Evolutionary conservation across 2,329 filamentous ascomycete genomes (phyloP).

Genomic region (Hymenoscyphus scutula): DNA sequence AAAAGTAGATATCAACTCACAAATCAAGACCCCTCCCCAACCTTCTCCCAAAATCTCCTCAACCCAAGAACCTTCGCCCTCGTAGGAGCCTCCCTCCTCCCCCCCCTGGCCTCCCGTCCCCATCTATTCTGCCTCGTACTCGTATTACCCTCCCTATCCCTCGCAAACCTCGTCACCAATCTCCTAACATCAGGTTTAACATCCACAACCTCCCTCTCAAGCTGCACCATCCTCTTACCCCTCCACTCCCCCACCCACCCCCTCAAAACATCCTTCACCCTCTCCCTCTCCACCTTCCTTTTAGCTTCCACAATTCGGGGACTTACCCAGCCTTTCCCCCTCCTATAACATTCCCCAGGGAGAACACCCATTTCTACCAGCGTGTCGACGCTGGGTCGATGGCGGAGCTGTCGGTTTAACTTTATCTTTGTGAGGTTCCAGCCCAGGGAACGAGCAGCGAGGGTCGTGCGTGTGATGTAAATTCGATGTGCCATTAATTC

Average conservation of each 20-base stretch:
- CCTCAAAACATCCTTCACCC: slow-evolving; percentile 63
- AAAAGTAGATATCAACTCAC: neutral
- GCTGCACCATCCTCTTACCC: slow-evolving; percentile 35
- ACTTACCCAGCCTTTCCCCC: slow-evolving; percentile 41
- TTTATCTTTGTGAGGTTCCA: slow-evolving; percentile 63
- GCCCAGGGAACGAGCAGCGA: slow-evolving; percentile 61
- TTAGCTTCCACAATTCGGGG: slow-evolving; percentile 62
- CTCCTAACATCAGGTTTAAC: slow-evolving; percentile 37
- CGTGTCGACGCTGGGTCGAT: slow-evolving; percentile 56
- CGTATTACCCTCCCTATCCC: slow-evolving; percentile 22
- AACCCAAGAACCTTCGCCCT: slow-evolving; percentile 55
- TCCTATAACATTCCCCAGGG: slow-evolving; percentile 58
- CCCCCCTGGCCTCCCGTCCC: slow-evolving; percentile 39
- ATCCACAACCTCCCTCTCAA: slow-evolving; percentile 44
- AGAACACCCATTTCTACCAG: slow-evolving; percentile 64
- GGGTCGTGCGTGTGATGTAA: slow-evolving; percentile 64
- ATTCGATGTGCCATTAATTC: slow-evolving; percentile 64
- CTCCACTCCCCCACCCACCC: slow-evolving; percentile 56
- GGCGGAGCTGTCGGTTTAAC: slow-evolving; percentile 58
- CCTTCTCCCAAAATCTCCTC: slow-evolving; percentile 62
- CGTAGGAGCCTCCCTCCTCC: slow-evolving; percentile 42
- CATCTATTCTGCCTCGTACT: slow-evolving; percentile 8
- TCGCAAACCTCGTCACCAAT: slow-evolving; percentile 41
- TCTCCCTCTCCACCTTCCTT: slow-evolving; percentile 63
- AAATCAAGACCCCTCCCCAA: slow-evolving; percentile 38